Evolutionary conservation across 208 protist genomes (phyloP).

Genomic region (Trypanosoma brucei): DNA sequence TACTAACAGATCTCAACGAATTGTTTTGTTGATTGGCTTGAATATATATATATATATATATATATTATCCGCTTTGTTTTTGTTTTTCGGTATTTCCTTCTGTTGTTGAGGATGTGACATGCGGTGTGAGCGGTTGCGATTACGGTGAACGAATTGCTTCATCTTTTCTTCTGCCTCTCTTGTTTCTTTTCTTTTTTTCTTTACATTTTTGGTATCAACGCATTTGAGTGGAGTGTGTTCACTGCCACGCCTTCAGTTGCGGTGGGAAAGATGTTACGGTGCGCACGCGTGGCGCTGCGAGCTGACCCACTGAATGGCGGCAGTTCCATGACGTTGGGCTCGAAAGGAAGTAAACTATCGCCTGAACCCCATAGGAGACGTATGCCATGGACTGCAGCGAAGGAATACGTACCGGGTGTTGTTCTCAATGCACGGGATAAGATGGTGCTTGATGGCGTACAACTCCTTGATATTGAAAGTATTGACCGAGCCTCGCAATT

Average conservation of each 20-base stretch:
- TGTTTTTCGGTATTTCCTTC: no score
- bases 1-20: neutral
- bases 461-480: slow-evolving; percentile 74
- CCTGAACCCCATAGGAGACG: slow-evolving; percentile 68
- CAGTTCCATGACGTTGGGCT: slow-evolving; percentile 85
- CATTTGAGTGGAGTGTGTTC: neutral
- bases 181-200: no score
- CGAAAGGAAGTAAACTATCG: slow-evolving; percentile 60
- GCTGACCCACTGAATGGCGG: slow-evolving; percentile 73
- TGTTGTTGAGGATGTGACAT: no score
- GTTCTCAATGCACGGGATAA: slow-evolving; percentile 81
- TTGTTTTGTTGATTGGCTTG: no score
- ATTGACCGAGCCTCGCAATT: slow-evolving; percentile 73
- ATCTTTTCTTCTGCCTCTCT: no score
- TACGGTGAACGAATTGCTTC: no score
- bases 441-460: slow-evolving; percentile 70
- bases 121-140: no score
- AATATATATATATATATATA: no score
- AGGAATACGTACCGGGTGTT: slow-evolving; percentile 78
- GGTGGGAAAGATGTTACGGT: slow-evolving; percentile 16
- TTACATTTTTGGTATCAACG: no score
- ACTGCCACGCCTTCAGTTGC: neutral
- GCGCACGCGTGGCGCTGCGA: slow-evolving; percentile 23
- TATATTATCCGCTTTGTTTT: no score
- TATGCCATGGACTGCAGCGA: slow-evolving; percentile 86